These are phyloP conservation scores for Ananas comosus DNA, from an alignment of 176 grass and related monocot species.

Conservation along the genomic window DNA sequence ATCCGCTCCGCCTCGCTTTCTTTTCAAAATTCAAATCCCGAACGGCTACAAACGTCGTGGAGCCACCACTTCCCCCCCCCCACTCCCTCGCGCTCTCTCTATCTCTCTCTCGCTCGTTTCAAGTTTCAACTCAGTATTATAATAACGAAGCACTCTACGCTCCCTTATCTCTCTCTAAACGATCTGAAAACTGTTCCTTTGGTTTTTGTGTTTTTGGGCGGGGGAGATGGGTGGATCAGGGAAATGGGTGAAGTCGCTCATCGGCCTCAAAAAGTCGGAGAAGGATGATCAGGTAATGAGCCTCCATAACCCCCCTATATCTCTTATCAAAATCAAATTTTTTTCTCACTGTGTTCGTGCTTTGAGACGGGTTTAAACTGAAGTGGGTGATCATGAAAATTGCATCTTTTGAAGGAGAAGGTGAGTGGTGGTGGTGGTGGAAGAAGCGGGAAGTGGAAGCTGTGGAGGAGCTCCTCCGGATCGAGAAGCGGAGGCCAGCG, in stretches of 20 bases:
- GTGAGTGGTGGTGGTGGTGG: slow-evolving; percentile 5
- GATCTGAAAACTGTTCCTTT: background rate
- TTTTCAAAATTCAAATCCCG: slow-evolving; percentile 41
- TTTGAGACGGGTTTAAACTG: background rate
- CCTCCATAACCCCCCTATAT: background rate
- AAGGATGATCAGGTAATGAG: slow-evolving; percentile 21
- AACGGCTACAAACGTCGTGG: slow-evolving; percentile 19
- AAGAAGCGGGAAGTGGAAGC: slow-evolving; percentile 58
- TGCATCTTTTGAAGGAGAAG: slow-evolving; percentile 7
- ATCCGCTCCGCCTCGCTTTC: background rate
- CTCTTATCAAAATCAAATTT: background rate
- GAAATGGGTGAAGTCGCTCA: slow-evolving; percentile 75
- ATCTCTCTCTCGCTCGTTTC: background rate
- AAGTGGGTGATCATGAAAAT: background rate
- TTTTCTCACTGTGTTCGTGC: background rate
- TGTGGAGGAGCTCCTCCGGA: slow-evolving; percentile 58
- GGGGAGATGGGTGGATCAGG: slow-evolving; percentile 51
- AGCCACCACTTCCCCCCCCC: background rate
- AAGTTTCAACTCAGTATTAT: too few relatives aligned
- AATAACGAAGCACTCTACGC: too few relatives aligned
- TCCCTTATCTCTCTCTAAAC: background rate
- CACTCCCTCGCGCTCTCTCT: too few relatives aligned
- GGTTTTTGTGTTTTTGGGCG: background rate
- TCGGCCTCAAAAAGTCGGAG: slow-evolving; percentile 38
- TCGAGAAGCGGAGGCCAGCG: slow-evolving; percentile 19